Percentiles rank a stretch among this genome's conserved stretches.
phyloP scores from a whole-genome alignment of 805 yeast species.

The Wilhelminamyces savonicus region DNA sequence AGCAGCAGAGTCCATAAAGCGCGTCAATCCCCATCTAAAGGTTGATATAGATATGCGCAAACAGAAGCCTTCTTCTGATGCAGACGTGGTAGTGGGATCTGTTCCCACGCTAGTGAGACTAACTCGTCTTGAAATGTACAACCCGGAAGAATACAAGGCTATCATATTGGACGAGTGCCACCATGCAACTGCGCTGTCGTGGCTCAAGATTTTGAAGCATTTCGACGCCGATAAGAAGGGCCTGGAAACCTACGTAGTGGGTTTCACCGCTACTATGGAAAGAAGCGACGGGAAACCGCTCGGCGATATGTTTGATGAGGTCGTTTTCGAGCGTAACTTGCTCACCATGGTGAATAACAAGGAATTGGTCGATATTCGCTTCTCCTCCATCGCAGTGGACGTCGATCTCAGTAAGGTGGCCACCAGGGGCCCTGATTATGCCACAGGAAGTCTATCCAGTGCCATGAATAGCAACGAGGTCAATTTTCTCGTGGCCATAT shows the following conservation, averaged over 20 bases:
- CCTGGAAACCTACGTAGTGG: constrained; percentile 54
- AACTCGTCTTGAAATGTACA: constrained; percentile 44
- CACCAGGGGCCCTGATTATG: constrained; percentile 47
- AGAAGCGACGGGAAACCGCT: constrained; percentile 67
- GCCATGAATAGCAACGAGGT: constrained; percentile 49
- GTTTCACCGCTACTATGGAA: constrained; percentile 84
- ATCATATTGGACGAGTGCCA: constrained; percentile 90
- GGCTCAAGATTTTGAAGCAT: constrained; percentile 49
- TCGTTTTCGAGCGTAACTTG: constrained; percentile 64
- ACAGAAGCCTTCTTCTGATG: constrained; percentile 30
- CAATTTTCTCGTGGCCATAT: constrained; percentile 52
- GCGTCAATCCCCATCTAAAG: constrained; percentile 41
- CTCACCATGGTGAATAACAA: constrained; percentile 60
- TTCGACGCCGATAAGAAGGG: constrained; percentile 43
- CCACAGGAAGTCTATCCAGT: constrained; percentile 41
- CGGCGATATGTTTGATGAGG: constrained; percentile 57
- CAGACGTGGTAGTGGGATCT: constrained; percentile 72
- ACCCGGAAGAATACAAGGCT: constrained; percentile 58
- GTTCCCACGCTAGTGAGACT: constrained; percentile 54
- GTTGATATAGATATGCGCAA: constrained; percentile 71
- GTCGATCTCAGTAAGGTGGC: constrained; percentile 35
- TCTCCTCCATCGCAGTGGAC: constrained; percentile 50
- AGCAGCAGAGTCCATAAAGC: constrained; percentile 46
- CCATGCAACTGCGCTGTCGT: constrained; percentile 74
- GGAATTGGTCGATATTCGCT: constrained; percentile 64